A percentile compares a stretch with the other conserved stretches of the same genome.
Conservation (phyloP, 2,329 filamentous ascomycete genomes). For the Diaporthe sp. region DNA sequence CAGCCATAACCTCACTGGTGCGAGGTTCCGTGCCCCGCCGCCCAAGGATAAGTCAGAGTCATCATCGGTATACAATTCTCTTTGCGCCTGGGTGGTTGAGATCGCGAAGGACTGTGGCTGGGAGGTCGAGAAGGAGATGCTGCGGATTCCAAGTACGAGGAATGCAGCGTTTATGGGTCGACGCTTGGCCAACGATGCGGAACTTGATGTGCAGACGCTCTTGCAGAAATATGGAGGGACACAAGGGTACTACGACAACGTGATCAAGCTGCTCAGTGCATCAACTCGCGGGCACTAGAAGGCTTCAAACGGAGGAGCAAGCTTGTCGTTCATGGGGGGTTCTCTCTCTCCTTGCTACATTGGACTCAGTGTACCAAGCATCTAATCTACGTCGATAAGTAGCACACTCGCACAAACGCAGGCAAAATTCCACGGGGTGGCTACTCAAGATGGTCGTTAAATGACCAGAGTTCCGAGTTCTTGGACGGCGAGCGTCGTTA, state of each 20-base stretch:
- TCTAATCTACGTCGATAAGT: neutral
- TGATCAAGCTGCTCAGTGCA: conserved; percentile 71
- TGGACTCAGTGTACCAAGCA: neutral
- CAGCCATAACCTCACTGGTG: conserved; percentile 87
- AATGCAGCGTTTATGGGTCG: conserved; percentile 87
- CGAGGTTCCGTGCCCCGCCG: conserved; percentile 76
- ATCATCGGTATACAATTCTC: conserved; percentile 83
- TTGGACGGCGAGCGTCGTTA: neutral
- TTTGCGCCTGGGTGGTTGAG: conserved; percentile 82
- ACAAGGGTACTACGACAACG: conserved; percentile 70
- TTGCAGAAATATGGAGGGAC: conserved; percentile 68
- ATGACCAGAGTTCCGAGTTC: neutral
- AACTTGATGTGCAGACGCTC: conserved; percentile 60
- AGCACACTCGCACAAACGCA: neutral
- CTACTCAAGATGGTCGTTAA: neutral
- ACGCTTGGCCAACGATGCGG: conserved; percentile 47
- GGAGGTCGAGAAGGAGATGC: conserved; percentile 83
- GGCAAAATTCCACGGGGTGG: neutral
- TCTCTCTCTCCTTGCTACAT: neutral
- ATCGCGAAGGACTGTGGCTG: conserved; percentile 82
- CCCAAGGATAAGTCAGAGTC: conserved; percentile 64
- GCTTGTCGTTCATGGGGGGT: neutral
- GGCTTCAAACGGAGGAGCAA: neutral
- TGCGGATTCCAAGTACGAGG: conserved; percentile 92
- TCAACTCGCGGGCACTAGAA: conserved; percentile 56